These are phyloP conservation scores for Panaeolus cyanescens DNA, from an alignment of 768 basidiomycete species.

Conservation along the genomic window DNA sequence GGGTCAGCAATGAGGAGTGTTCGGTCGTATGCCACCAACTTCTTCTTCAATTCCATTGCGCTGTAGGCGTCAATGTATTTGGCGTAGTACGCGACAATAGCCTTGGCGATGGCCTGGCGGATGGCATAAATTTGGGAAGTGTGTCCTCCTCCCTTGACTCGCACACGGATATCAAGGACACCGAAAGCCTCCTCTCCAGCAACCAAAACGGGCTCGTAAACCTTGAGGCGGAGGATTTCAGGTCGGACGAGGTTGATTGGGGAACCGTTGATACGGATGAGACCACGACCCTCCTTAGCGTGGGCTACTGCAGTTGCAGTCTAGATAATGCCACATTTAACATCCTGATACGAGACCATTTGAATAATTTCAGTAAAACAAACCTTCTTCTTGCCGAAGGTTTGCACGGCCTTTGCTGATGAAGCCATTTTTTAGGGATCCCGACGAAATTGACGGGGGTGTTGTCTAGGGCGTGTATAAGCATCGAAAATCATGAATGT, in stretches of 20 bases:
- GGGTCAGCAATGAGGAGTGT: constrained; percentile 91
- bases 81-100: constrained; percentile 96
- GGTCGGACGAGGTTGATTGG: constrained; percentile 96
- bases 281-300: constrained; percentile 93
- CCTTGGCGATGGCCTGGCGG: constrained; percentile 98
- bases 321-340: constrained; percentile 38
- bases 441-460: constrained; percentile 25
- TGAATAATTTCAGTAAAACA: constrained; percentile 19
- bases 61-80: constrained; percentile 98
- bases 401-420: constrained; percentile 91
- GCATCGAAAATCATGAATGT: constrained; percentile 10
- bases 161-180: constrained; percentile 92
- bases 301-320: constrained; percentile 98
- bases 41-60: constrained; percentile 98
- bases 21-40: constrained; percentile 93
- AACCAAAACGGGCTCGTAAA: constrained; percentile 96
- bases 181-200: constrained; percentile 88
- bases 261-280: constrained; percentile 95
- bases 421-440: constrained; percentile 61
- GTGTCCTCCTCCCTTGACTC: constrained; percentile 99
- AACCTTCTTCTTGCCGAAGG: constrained; percentile 99
- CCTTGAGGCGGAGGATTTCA: constrained; percentile 95
- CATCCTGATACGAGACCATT: constrained; percentile 10
- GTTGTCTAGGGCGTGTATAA: constrained; percentile 12
- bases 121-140: constrained; percentile 99